Evolutionary conservation across 768 basidiomycete species (phyloP).

Genomic region (Boletus rubroflammeus): DNA sequence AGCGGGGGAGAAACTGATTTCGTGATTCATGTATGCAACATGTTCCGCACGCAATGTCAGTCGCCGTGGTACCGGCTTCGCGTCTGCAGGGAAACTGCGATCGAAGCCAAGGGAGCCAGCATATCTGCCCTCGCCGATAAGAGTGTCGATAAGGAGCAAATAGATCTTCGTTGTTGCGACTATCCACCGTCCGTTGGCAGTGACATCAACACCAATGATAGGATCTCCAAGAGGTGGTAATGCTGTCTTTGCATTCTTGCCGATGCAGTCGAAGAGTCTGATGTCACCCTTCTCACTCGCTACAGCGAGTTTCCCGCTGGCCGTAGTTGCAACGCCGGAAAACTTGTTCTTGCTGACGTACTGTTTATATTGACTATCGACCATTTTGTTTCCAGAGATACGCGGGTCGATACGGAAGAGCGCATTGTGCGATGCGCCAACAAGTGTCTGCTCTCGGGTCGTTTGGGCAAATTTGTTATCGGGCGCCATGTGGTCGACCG

Average conservation of each 20-base stretch:
- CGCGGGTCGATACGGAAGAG: slow-evolving; percentile 98
- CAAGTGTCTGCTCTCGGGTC: slow-evolving; percentile 86
- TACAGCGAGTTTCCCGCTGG: slow-evolving; percentile 81
- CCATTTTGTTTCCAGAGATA: slow-evolving; percentile 86
- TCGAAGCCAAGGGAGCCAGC: slow-evolving; percentile 86
- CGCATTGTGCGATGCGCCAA: slow-evolving; percentile 91
- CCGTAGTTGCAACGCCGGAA: slow-evolving; percentile 88
- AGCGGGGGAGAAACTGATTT: slow-evolving; percentile 89
- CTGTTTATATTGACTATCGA: slow-evolving; percentile 93
- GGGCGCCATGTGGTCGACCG: slow-evolving; percentile 86
- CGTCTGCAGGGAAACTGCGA: slow-evolving; percentile 88
- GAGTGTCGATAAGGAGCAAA: slow-evolving; percentile 88
- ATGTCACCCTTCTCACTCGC: slow-evolving; percentile 97
- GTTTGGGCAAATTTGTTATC: slow-evolving; percentile 94
- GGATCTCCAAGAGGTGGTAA: slow-evolving; percentile 93
- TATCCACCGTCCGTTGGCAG: slow-evolving; percentile 90
- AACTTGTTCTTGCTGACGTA: slow-evolving; percentile 95
- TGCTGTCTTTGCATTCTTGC: slow-evolving; percentile 99
- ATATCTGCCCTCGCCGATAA: slow-evolving; percentile 88
- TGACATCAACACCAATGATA: slow-evolving; percentile 91
- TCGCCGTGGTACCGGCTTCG: slow-evolving; percentile 88
- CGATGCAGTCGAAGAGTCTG: slow-evolving; percentile 89
- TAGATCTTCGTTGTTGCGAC: slow-evolving; percentile 96
- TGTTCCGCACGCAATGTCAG: slow-evolving; percentile 89
- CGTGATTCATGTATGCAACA: slow-evolving; percentile 88